Percentiles rank a stretch among this genome's conserved stretches.
These are phyloP conservation scores for Peronosclerospora sorghi DNA, from an alignment of 352 stramenopile genomes.

Conservation along the genomic window DNA sequence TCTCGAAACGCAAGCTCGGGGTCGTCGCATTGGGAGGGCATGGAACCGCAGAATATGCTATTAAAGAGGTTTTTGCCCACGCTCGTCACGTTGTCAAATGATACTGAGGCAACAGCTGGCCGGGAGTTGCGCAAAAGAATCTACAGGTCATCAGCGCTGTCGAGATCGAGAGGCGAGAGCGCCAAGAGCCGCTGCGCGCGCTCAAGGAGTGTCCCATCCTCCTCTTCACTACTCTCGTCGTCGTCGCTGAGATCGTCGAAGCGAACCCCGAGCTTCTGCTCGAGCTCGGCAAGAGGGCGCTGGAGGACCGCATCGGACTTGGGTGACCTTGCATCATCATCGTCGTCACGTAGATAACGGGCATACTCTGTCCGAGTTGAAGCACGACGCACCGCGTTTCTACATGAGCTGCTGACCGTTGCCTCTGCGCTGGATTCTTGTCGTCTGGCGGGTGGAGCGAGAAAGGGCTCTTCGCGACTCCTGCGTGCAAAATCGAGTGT, in stretches of 20 bases:
- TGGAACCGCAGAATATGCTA: too few relatives aligned
- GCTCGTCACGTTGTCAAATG: too few relatives aligned
- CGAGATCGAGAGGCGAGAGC: slow-evolving; percentile 33
- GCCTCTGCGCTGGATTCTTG: background rate
- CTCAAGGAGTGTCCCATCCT: slow-evolving; percentile 30
- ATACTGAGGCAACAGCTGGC: too few relatives aligned
- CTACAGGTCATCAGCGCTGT: slow-evolving; percentile 27
- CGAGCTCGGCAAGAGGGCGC: slow-evolving; percentile 57
- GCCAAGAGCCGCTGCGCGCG: slow-evolving; percentile 42
- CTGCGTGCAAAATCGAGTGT: background rate
- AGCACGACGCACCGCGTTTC: background rate
- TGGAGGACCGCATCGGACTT: slow-evolving; percentile 36
- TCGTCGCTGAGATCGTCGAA: slow-evolving; percentile 56
- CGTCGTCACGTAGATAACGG: slow-evolving; percentile 2
- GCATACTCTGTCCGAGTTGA: background rate
- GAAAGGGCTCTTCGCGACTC: background rate
- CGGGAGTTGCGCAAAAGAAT: background rate
- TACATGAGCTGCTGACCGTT: background rate
- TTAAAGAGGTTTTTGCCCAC: too few relatives aligned
- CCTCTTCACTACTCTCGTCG: slow-evolving; percentile 42
- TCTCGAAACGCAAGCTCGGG: background rate
- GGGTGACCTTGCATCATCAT: slow-evolving; percentile 13
- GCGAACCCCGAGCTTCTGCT: slow-evolving; percentile 52
- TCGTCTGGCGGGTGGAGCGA: background rate
- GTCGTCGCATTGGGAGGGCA: too few relatives aligned